Percentiles rank a stretch among this genome's conserved stretches.
Conservation (phyloP, 2,329 filamentous ascomycete species). For the Tolypocladium album region DNA sequence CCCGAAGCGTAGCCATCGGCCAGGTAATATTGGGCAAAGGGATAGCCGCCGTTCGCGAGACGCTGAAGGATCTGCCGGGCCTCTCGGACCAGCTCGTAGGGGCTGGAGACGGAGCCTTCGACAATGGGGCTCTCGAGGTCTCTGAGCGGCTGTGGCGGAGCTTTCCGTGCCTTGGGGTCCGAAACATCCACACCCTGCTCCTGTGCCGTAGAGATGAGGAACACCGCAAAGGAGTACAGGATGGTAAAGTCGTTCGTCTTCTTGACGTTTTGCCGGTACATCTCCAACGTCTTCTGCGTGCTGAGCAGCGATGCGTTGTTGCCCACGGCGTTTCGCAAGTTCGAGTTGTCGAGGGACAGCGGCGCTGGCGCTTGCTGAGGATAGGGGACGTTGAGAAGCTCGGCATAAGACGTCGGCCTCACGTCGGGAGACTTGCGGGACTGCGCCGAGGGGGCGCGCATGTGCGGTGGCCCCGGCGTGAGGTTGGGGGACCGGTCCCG, state of each 20-base stretch:
- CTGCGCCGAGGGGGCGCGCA: conserved; percentile 36
- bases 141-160: conserved; percentile 33
- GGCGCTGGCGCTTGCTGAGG: conserved; percentile 63
- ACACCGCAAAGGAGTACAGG: conserved; percentile 93
- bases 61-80: conserved; percentile 82
- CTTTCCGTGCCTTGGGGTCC: conserved; percentile 32
- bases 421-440: conserved; percentile 46
- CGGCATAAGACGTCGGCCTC: conserved; percentile 42
- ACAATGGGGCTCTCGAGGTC: conserved; percentile 36
- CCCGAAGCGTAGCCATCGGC: conserved; percentile 91
- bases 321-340: conserved; percentile 69
- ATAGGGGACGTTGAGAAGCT: conserved; percentile 60
- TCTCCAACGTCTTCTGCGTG: conserved; percentile 87
- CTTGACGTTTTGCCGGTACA: conserved; percentile 95
- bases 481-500: conserved; percentile 46
- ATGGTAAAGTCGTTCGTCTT: conserved; percentile 87
- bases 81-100: conserved; percentile 68
- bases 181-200: conserved; percentile 54
- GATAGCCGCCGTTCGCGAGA: conserved; percentile 78
- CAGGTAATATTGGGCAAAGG: conserved; percentile 96
- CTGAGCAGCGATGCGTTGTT: conserved; percentile 85
- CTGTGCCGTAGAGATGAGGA: conserved; percentile 81
- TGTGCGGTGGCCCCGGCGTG: conserved; percentile 28
- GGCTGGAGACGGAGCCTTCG: conserved; percentile 37
- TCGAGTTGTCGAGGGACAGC: conserved; percentile 67